phyloP scores from a whole-genome alignment of 495 filamentous ascomycete genomes.

The Extremus antarcticus region DNA sequence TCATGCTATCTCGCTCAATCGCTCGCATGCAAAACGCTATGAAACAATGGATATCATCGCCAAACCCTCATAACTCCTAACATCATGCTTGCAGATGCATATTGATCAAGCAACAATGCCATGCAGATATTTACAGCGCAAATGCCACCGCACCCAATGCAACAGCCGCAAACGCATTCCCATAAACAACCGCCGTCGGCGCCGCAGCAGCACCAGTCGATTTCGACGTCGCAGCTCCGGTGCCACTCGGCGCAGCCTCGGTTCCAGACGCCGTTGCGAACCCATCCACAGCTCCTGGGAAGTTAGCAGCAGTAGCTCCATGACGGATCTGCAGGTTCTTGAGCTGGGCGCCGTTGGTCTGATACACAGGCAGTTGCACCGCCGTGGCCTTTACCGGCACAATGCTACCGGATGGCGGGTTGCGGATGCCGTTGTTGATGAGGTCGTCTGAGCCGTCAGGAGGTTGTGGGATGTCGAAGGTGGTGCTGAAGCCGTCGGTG shows the following conservation, averaged over 20 bases:
- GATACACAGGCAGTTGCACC: constrained; percentile 45
- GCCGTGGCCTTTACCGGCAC: constrained; percentile 44
- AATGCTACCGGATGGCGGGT: constrained; percentile 45
- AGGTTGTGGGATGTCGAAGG: constrained; percentile 59
- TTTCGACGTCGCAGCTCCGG: background rate
- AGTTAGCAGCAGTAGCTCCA: constrained; percentile 45
- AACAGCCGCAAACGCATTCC: constrained; percentile 3
- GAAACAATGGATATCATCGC: background rate
- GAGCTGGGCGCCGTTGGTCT: constrained; percentile 43
- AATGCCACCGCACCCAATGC: constrained; percentile 10
- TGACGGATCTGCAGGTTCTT: constrained; percentile 42
- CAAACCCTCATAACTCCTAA: background rate
- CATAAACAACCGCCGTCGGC: background rate
- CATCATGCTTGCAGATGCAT: too few species aligned
- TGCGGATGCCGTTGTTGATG: constrained; percentile 47
- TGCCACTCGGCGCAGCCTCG: background rate
- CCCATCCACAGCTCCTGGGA: background rate
- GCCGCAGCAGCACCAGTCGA: constrained; percentile 6
- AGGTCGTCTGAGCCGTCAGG: constrained; percentile 43
- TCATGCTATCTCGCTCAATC: background rate
- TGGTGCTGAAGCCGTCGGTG: constrained; percentile 50
- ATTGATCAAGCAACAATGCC: too few species aligned
- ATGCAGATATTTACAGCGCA: background rate
- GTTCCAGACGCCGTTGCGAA: background rate
- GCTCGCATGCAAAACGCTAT: background rate